Evolutionary conservation across 129 eudicot species (phyloP), one percentile per base, ranked within the genome.

Genomic region (Calendula officinalis): DNA sequence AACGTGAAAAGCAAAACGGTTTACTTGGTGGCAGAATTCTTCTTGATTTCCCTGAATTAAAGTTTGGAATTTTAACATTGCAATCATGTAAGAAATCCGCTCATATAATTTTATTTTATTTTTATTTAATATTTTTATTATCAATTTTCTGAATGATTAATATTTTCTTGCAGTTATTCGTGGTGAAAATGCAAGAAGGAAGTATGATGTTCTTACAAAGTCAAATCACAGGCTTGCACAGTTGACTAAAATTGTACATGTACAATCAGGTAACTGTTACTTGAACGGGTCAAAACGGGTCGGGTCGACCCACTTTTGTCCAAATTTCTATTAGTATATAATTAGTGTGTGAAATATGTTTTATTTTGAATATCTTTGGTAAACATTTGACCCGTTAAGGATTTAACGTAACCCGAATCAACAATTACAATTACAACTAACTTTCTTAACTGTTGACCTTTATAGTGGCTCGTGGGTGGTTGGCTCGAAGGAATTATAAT

Each of bases 381-480:
- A 37, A 34, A n/a, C 44, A 34, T 36, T 52, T 27, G 36, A 52
- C n/a, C 11, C 36, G 7, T 6, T 50, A 4, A 35, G 4, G 37
- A 27, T 27, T 7, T 8, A 49, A 52, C 6, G 3, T 52, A 52
- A 22, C 57, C 55, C 5, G 3, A 52, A 52, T 52, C 12, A n/a
- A 52, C 35, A 51, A 15, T 51, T 34, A 51, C 39, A 11, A 42
- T n/a, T 56, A 13, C 61, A 56, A 32, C 43, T 32, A 32, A n/a
- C 40, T 56, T 5, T 56, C 45, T 36, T 57, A 1, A 36, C 12
- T 10, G 27, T 57, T 37, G 0, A 30, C 43, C 66, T 76, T 76
- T 45, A 47, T 86, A 87, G 98, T 75, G 50, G 77, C 86, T 72
- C 96, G 99, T 65, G 94, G 97, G 53, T 86, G 87, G 88, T 83